phyloP scores from a whole-genome alignment of 2,329 filamentous ascomycete species.

The Diaporthe aspalathi region DNA sequence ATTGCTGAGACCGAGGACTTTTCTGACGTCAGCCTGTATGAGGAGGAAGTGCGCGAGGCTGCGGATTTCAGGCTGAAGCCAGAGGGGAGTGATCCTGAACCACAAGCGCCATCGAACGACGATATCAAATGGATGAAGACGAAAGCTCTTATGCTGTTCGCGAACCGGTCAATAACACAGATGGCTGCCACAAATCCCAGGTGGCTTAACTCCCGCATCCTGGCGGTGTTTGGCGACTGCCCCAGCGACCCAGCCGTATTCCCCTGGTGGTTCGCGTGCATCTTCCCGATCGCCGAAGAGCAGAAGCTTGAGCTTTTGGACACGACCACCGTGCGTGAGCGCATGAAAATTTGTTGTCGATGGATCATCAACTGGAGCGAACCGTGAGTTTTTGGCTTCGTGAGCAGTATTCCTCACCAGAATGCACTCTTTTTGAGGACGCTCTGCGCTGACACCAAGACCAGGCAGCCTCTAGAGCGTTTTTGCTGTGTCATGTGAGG shows the following conservation, averaged over 20 bases:
- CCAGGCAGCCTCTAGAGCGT: slow-evolving; percentile 17
- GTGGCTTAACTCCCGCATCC: slow-evolving; percentile 80
- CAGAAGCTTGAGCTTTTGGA: slow-evolving; percentile 83
- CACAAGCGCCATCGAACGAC: slow-evolving; percentile 38
- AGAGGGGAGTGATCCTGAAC: background rate
- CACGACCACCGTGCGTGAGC: slow-evolving; percentile 80
- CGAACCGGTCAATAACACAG: slow-evolving; percentile 73
- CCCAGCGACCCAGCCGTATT: slow-evolving; percentile 82
- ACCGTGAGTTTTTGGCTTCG: slow-evolving; percentile 42
- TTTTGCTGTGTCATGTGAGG: slow-evolving; percentile 29
- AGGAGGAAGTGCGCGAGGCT: slow-evolving; percentile 82
- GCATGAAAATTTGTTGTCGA: slow-evolving; percentile 82
- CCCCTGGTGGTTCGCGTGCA: slow-evolving; percentile 90
- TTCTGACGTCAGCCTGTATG: slow-evolving; percentile 83
- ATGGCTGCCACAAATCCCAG: slow-evolving; percentile 76
- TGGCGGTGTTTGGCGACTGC: slow-evolving; percentile 80
- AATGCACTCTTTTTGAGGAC: background rate
- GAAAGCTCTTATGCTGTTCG: slow-evolving; percentile 73
- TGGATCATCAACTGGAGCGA: slow-evolving; percentile 81
- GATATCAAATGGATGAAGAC: slow-evolving; percentile 73
- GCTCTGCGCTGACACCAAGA: slow-evolving; percentile 70
- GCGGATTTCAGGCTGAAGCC: slow-evolving; percentile 43
- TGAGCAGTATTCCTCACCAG: background rate
- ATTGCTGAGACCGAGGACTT: slow-evolving; percentile 81
- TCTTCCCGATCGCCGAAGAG: slow-evolving; percentile 79